Evolutionary conservation across 345 rosid species (phyloP), one percentile per base, ranked within the genome.

Genomic region (Brassica rapa): DNA sequence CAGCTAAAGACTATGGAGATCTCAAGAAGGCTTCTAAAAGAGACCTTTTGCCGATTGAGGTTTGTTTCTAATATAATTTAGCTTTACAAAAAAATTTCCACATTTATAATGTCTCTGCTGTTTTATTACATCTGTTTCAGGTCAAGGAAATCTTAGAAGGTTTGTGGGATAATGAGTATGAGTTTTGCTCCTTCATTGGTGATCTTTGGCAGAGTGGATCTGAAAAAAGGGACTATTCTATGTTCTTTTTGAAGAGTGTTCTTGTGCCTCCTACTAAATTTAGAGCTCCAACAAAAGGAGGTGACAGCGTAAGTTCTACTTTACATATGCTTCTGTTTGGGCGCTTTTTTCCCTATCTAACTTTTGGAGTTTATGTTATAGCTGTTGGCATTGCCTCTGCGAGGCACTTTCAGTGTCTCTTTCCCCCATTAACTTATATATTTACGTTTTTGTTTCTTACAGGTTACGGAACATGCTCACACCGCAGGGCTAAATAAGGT

Each of bases 391-490:
- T 73, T 60, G 63, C 33, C 73, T 49, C 43, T 43, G 68, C 71
- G 32, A 6, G 77, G 10, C 55, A 72, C 64, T 78, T 66, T 51
- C 43, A 6, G 23, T 56, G 49, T 71, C 25, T 65, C 30, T 71
- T 30, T 61, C 62, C 70, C 14, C 35, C 19, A 35, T 37, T 53
- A 55, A 72, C 60, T 68, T 61, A 27, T 73, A 12, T 51, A 39
- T 33, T 25, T 37, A 66, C 3, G 16, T 33, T 71, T 76, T 46
- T 63, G 68, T 61, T 72, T 75, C 30, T 70, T 84, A 51, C 60
- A 93, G 98, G 92, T 91, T 75, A 93, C 88, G 94, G 98, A 92
- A 75, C 96, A 93, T 83, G 89, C 96, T 70, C 99, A 89, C 78
- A 93, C 99, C 21, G 87, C 88, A 74, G 80, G 88, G 78, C 80